Evolutionary conservation across 2,329 filamentous ascomycete species (phyloP), one percentile per base, ranked within the genome.

Genomic region (Keithomyces neogunnii): DNA sequence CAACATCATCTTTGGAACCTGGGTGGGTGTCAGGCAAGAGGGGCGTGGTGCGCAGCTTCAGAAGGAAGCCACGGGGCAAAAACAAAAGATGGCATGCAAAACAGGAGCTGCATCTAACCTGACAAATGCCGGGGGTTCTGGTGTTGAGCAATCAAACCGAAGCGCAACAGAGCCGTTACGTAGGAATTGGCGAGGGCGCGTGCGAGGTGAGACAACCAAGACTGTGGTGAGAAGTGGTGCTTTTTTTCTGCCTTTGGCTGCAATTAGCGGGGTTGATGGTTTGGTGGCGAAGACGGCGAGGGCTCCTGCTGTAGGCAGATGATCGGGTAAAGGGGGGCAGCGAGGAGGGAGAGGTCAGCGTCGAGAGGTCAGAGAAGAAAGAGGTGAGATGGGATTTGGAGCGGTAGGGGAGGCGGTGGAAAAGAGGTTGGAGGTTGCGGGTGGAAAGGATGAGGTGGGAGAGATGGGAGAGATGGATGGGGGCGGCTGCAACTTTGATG

Each of bases 321-420:
- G 33, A 33, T 40, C 19, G 47, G 28, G 32, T 29, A 35, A 36
- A 7, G 33, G 51, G 45, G 35, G 46, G 40, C 29, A n/a, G n/a
- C 35, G 13, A 6, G 9, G 40, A 33, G 39, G 36, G 40, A 44
- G 13, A 30, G 40, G 28, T 13, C 8, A 30, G 11, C 29, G 40
- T 42, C 19, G 39, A 42, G 39, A 44, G 40, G 11, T 30, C 26
- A 44, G 40, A 29, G 26, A 11, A 35, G 33, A 11, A 35, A 6
- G 6, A 7, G 53, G 57, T 43, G 45, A 33, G 48, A 40, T 57
- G 51, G 59, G 56, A 50, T 44, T 49, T 54, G 50, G 29, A 38
- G 47, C 43, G 50, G 48, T 48, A 43, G 46, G 35, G 31, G 28
- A 43, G 51, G 36, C 48, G 53, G 30, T 33, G 28, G 50, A 39